These are phyloP conservation scores for Coemansia sp. DNA, from an alignment of 192 early-diverging fungal genomes.

Conservation along the genomic window DNA sequence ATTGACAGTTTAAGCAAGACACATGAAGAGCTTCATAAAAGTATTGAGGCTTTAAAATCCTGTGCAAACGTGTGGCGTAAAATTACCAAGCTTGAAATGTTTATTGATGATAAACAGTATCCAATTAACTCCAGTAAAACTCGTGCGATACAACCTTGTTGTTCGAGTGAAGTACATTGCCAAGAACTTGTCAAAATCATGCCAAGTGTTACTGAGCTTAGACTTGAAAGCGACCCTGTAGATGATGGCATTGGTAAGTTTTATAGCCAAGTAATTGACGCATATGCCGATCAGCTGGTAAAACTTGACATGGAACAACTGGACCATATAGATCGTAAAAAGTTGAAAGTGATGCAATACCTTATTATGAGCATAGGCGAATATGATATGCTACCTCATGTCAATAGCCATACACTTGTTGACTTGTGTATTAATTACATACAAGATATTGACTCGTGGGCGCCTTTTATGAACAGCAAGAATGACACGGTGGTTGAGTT, in stretches of 20 bases:
- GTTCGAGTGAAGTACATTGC: neutral
- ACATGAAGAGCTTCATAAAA: neutral
- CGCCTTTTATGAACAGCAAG: neutral
- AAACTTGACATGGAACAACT: neutral
- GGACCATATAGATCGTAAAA: neutral
- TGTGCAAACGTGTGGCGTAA: neutral
- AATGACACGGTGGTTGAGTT: neutral
- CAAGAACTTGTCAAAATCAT: neutral
- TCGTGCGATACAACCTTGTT: neutral
- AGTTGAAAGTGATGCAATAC: neutral
- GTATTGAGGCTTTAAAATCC: neutral
- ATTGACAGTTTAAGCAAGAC: neutral
- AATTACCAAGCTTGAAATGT: neutral
- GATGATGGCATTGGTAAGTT: neutral
- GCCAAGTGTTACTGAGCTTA: neutral
- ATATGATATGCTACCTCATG: neutral
- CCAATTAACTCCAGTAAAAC: neutral
- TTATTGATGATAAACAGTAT: neutral
- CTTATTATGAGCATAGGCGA: neutral
- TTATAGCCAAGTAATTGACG: neutral
- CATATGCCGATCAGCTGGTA: neutral
- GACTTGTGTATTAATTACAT: neutral
- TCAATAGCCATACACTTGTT: neutral
- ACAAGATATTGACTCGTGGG: neutral
- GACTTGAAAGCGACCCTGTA: too few species aligned